phyloP scores from a whole-genome alignment of 768 basidiomycete genomes.

The Tylopilus felleus region DNA sequence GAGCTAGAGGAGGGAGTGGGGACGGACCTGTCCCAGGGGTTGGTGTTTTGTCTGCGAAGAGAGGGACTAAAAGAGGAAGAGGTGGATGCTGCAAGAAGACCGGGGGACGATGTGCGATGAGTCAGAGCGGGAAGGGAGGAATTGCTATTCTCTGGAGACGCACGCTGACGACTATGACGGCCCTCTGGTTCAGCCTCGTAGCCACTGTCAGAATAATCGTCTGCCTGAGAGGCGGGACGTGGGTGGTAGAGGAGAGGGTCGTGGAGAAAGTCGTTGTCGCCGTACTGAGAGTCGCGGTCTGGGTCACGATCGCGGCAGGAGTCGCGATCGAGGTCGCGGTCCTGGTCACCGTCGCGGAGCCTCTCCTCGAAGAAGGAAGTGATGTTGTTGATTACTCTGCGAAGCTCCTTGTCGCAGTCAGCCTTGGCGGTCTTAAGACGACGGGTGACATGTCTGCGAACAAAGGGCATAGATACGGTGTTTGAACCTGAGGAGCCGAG shows the following conservation, averaged over 20 bases:
- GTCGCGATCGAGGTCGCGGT: constrained; percentile 63
- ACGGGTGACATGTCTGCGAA: constrained; percentile 88
- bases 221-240: constrained; percentile 54
- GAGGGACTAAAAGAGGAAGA: constrained; percentile 62
- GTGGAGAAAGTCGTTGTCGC: constrained; percentile 53
- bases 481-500: constrained; percentile 53
- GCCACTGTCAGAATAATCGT: constrained; percentile 80
- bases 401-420: constrained; percentile 94
- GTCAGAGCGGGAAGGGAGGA: constrained; percentile 42
- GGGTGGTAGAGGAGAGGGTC: constrained; percentile 62
- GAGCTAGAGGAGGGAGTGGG: constrained; percentile 51
- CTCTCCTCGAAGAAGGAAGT: constrained; percentile 93
- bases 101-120: constrained; percentile 53
- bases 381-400: constrained; percentile 90
- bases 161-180: constrained; percentile 73
- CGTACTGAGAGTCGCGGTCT: constrained; percentile 56
- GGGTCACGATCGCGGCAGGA: constrained; percentile 43
- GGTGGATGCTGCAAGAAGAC: constrained; percentile 60
- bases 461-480: constrained; percentile 89
- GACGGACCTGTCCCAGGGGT: constrained; percentile 60
- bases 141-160: constrained; percentile 50
- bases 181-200: constrained; percentile 69
- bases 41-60: constrained; percentile 59
- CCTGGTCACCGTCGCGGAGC: constrained; percentile 70
- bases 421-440: constrained; percentile 92